phyloP scores from a whole-genome alignment of 192 early-diverging fungal genomes.

The Coemansia sp. region DNA sequence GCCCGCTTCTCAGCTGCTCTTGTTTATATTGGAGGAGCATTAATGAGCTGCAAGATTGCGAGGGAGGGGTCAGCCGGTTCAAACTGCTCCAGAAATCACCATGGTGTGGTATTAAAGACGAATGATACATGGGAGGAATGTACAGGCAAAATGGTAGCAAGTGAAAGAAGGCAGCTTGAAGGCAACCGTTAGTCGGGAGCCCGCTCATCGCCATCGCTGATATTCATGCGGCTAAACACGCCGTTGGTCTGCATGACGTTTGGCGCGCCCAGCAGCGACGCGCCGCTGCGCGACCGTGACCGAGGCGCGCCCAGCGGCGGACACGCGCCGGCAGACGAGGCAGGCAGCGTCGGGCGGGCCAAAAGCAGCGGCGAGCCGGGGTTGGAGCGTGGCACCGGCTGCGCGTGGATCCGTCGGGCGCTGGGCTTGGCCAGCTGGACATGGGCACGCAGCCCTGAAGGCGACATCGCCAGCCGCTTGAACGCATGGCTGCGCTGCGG shows the following conservation, averaged over 20 bases:
- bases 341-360: slow-evolving; percentile 11
- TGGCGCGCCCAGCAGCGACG: slow-evolving; percentile 8
- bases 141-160: too few relatives aligned
- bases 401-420: slow-evolving; percentile 2
- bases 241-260: slow-evolving; percentile 40
- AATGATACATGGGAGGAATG: too few relatives aligned
- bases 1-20: too few relatives aligned
- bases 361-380: slow-evolving; percentile 34
- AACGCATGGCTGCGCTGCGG: slow-evolving; percentile 13
- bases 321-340: slow-evolving; percentile 16
- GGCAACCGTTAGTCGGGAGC: not conserved
- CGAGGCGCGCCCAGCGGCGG: slow-evolving; percentile 12
- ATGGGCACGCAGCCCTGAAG: slow-evolving; percentile 41
- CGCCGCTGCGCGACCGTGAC: slow-evolving; percentile 38
- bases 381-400: slow-evolving; percentile 13
- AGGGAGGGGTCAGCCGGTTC: too few relatives aligned
- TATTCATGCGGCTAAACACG: slow-evolving; percentile 52
- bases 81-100: too few relatives aligned
- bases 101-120: too few relatives aligned
- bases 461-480: slow-evolving; percentile 52
- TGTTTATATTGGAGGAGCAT: too few relatives aligned
- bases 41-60: too few relatives aligned
- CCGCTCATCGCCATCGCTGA: slow-evolving; percentile 30
- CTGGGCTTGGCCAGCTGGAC: slow-evolving; percentile 16
- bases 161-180: too few relatives aligned